Evolutionary conservation across 176 grass and related monocot genomes (phyloP).

Genomic region (Rhipidocladum racemiflorum): DNA sequence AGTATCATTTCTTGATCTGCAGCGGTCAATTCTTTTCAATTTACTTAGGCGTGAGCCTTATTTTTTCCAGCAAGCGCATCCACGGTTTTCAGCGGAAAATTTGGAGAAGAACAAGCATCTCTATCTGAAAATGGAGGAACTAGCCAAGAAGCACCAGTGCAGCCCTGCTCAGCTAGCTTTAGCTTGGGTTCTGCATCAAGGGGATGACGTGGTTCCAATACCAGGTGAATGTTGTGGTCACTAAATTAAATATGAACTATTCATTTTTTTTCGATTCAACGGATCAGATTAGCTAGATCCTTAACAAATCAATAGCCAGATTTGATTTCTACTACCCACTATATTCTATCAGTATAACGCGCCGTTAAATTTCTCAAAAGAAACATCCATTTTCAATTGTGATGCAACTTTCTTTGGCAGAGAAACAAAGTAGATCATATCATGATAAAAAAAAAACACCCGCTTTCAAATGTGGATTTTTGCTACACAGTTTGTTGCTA

Average conservation of each 20-base stretch:
- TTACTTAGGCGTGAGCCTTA: background rate
- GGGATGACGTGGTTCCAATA: constrained; percentile 72
- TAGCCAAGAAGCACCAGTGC: constrained; percentile 69
- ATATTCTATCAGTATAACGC: too few relatives aligned
- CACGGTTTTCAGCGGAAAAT: constrained; percentile 58
- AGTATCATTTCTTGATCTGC: background rate
- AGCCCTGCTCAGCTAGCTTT: constrained; percentile 65
- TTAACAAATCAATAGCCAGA: too few relatives aligned
- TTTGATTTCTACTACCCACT: too few relatives aligned
- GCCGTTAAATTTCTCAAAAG: too few relatives aligned
- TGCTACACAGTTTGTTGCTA: background rate
- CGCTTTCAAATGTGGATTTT: background rate
- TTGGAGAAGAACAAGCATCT: constrained; percentile 77
- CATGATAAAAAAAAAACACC: background rate
- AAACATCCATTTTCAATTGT: background rate
- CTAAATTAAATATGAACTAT: too few relatives aligned
- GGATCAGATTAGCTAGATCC: too few relatives aligned
- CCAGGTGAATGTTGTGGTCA: constrained; percentile 63
- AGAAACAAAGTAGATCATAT: background rate
- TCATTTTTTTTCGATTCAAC: too few relatives aligned
- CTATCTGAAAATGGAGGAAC: constrained; percentile 45
- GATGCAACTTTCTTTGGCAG: background rate
- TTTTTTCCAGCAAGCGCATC: constrained; percentile 45
- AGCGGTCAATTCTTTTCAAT: background rate
- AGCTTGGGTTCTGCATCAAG: constrained; percentile 82